Conservation (phyloP, 73 alveolate species). For the Paramecium sonneborni region DNA sequence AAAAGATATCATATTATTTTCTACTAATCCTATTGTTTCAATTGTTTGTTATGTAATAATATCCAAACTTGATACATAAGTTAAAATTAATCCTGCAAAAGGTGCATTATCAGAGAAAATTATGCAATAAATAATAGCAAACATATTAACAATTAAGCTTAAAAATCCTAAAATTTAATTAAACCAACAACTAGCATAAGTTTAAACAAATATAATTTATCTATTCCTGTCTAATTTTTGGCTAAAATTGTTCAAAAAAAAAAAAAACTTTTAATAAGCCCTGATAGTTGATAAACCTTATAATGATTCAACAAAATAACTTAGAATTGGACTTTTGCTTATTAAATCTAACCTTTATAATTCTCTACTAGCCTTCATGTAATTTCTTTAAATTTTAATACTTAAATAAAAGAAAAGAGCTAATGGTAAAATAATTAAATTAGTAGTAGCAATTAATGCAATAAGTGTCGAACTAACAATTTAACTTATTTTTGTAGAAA, state of each 20-base stretch:
- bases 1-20: slow-evolving; percentile 85
- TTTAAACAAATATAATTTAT: not conserved
- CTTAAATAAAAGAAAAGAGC: not conserved
- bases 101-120: not conserved
- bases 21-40: slow-evolving; percentile 67
- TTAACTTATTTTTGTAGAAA: not conserved
- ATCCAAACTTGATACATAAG: not conserved
- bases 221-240: slow-evolving; percentile 6
- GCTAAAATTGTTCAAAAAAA: not conserved
- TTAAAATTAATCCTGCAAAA: slow-evolving; percentile 8
- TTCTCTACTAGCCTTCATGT: slow-evolving; percentile 74
- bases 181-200: slow-evolving; percentile 6
- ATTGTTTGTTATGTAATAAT: not conserved
- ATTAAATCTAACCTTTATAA: slow-evolving; percentile 85
- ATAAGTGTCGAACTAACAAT: not conserved
- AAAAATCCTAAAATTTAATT: not conserved
- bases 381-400: not conserved
- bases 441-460: not conserved
- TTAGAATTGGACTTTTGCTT: slow-evolving; percentile 90
- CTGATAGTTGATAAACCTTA: slow-evolving; percentile 90
- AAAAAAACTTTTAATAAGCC: slow-evolving; percentile 69
- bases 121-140: not conserved
- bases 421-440: not conserved
- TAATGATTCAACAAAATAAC: slow-evolving; percentile 84
- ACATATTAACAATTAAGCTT: slow-evolving; percentile 7